Conservation (phyloP, 2,329 filamentous ascomycete genomes). For the Aplosporella prunicola region DNA sequence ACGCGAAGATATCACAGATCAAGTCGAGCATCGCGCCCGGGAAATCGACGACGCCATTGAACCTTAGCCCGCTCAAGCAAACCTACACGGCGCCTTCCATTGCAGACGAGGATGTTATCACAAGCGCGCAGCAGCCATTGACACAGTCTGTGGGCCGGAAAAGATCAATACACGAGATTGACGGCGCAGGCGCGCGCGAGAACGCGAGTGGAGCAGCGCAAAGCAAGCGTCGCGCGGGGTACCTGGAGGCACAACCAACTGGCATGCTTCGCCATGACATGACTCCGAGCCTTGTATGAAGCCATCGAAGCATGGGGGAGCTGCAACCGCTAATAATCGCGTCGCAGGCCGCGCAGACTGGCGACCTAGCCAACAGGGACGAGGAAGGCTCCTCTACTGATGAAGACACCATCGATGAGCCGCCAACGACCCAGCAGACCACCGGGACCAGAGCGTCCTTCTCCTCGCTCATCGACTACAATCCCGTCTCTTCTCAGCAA, state of each 20-base stretch:
- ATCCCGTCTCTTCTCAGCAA: constrained; percentile 22
- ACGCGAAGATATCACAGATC: constrained; percentile 13
- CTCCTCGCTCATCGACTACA: constrained; percentile 40
- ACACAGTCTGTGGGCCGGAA: constrained; percentile 20
- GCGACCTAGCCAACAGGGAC: constrained; percentile 18
- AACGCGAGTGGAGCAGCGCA: constrained; percentile 12
- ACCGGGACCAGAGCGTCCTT: constrained; percentile 32
- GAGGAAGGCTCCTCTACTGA: constrained; percentile 24
- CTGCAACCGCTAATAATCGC: background rate
- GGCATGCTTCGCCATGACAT: background rate
- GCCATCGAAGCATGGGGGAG: too few species aligned
- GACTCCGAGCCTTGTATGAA: constrained; percentile 1
- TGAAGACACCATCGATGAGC: constrained; percentile 23
- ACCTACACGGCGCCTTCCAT: constrained; percentile 17
- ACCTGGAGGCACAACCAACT: background rate
- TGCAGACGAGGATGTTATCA: constrained; percentile 23
- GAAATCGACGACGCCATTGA: constrained; percentile 18
- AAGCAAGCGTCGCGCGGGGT: constrained; percentile 4
- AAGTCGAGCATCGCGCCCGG: constrained; percentile 22
- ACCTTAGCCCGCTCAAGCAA: constrained; percentile 28
- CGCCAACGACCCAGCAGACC: constrained; percentile 18
- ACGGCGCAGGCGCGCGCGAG: constrained; percentile 15
- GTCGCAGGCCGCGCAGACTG: constrained; percentile 3
- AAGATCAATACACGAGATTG: constrained; percentile 27
- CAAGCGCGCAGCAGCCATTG: background rate